phyloP scores from a whole-genome alignment of 2,329 filamentous ascomycete species.

The Cercospora berteroae region DNA sequence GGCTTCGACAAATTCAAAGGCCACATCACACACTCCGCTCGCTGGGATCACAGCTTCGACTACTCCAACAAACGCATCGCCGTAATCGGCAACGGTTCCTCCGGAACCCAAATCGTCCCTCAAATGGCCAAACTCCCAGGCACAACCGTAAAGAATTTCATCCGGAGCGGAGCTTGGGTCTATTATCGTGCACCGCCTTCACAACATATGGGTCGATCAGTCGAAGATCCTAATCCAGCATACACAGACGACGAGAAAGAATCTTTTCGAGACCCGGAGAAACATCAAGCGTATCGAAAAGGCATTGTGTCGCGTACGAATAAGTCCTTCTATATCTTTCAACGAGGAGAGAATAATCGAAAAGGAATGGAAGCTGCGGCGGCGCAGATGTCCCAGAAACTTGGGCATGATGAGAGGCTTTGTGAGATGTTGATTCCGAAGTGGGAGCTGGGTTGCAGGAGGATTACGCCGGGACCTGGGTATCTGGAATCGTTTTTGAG shows the following conservation, averaged over 20 bases:
- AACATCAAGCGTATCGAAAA: not conserved
- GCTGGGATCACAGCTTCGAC: slow-evolving; percentile 36
- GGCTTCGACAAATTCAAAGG: slow-evolving; percentile 39
- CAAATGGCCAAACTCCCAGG: slow-evolving; percentile 40
- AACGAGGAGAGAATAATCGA: not conserved
- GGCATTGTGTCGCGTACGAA: not conserved
- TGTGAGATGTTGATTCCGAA: slow-evolving; percentile 41
- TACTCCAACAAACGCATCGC: slow-evolving; percentile 38
- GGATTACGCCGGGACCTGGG: slow-evolving; percentile 50
- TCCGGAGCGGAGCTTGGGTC: slow-evolving; percentile 61
- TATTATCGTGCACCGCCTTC: not conserved
- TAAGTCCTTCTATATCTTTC: not conserved
- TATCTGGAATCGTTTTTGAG: slow-evolving; percentile 51
- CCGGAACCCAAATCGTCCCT: slow-evolving; percentile 42
- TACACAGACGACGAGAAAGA: not conserved
- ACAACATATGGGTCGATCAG: not conserved
- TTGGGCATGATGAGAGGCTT: slow-evolving; percentile 39
- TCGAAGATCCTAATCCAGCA: not conserved
- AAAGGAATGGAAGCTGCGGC: slow-evolving; percentile 43
- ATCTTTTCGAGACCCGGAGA: not conserved
- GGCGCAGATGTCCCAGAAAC: slow-evolving; percentile 47
- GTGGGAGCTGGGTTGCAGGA: slow-evolving; percentile 41
- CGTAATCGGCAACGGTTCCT: slow-evolving; percentile 43
- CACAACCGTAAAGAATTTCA: slow-evolving; percentile 50
- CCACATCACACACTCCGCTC: slow-evolving; percentile 38